Percentiles rank a stretch among this genome's conserved stretches.
Evolutionary conservation across 2,329 filamentous ascomycete species (phyloP).

Genomic region (Pezicula rhizophila): DNA sequence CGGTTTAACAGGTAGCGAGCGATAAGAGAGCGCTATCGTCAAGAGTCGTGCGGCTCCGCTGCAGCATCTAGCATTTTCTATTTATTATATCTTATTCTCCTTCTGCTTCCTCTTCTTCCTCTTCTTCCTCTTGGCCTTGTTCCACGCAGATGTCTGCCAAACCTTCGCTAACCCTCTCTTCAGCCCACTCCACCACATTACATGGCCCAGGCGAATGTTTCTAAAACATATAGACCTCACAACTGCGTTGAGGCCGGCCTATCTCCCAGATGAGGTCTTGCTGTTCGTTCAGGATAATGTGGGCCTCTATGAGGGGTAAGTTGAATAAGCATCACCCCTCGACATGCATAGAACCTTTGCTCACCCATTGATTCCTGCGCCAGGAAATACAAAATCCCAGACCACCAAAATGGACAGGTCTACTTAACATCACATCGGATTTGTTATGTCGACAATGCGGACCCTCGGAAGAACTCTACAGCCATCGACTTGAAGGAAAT

Average conservation of each 20-base stretch:
- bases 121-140: neutral
- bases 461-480: slow-evolving; percentile 78
- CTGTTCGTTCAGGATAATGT: slow-evolving; percentile 97
- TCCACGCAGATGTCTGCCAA: neutral
- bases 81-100: too few relatives aligned
- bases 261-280: slow-evolving; percentile 88
- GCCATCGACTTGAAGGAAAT: slow-evolving; percentile 86
- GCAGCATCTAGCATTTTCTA: too few relatives aligned
- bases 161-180: neutral
- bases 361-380: neutral
- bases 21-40: too few relatives aligned
- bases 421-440: slow-evolving; percentile 93
- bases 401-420: slow-evolving; percentile 91
- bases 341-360: neutral
- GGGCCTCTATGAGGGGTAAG: slow-evolving; percentile 93
- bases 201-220: slow-evolving; percentile 77
- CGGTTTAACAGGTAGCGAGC: too few relatives aligned
- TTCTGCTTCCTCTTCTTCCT: neutral
- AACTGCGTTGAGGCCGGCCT: slow-evolving; percentile 86
- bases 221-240: slow-evolving; percentile 93
- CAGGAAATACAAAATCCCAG: slow-evolving; percentile 90
- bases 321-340: slow-evolving; percentile 11
- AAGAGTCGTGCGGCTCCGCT: too few relatives aligned
- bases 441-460: slow-evolving; percentile 87
- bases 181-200: slow-evolving; percentile 5